Percentiles rank a stretch among this genome's conserved stretches.
Conservation (phyloP, 306 rosid genomes). For the Ochetophila trinervis region DNA sequence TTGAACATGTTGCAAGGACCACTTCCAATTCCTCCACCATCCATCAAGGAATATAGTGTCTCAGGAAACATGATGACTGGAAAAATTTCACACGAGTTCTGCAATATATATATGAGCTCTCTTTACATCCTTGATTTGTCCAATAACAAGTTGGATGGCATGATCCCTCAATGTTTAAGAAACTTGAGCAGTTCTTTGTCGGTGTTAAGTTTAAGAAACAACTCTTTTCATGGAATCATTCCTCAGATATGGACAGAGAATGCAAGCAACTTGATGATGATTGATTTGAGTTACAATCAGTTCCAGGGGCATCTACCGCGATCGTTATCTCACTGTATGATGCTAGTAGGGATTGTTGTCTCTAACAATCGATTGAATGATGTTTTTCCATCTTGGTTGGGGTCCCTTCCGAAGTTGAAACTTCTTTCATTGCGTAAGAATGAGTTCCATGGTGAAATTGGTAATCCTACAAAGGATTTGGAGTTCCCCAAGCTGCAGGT, state of each 20-base stretch:
- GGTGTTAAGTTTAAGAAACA: not conserved
- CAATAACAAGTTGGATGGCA: not conserved
- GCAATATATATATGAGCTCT: constrained; percentile 16
- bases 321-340: constrained; percentile 7
- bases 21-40: constrained; percentile 13
- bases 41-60: not conserved
- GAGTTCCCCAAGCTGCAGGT: constrained; percentile 9
- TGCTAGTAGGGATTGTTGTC: not conserved
- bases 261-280: not conserved
- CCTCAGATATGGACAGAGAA: not conserved
- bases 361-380: not conserved
- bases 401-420: constrained; percentile 7
- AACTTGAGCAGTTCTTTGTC: not conserved
- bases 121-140: constrained; percentile 15
- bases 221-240: not conserved
- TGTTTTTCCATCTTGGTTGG: constrained; percentile 37
- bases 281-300: constrained; percentile 16
- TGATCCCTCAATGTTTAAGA: constrained; percentile 10
- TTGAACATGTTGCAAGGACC: constrained; percentile 13
- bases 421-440: constrained; percentile 3
- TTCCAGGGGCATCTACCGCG: constrained; percentile 10
- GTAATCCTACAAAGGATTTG: not conserved
- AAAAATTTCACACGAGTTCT: not conserved
- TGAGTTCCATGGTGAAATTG: constrained; percentile 15
- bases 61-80: not conserved